Evolutionary conservation across 306 rosid species (phyloP), one percentile per base, ranked within the genome.

Genomic region (Amphicarpaea edgeworthii): DNA sequence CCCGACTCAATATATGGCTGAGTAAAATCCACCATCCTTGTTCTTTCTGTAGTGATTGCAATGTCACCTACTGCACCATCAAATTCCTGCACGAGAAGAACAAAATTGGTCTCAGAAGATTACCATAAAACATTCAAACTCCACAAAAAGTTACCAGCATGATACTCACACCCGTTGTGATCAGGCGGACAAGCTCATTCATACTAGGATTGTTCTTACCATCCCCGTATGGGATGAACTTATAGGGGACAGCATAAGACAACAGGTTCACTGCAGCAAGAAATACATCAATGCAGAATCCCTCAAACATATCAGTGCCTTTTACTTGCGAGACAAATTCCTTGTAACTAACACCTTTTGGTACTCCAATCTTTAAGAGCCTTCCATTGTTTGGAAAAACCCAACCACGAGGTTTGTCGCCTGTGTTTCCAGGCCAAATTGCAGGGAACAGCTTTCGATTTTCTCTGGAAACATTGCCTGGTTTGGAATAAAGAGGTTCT

Each of bases 1-100:
- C 99, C 99, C 57, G 99, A 92, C 85, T 93, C 99, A 8, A 92
- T 67, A 62, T 71, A 96, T 55, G 99, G 99, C 82, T 96, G 98
- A 28, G 98, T 90, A 83, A 96, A 96, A 84, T 96, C 99, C 23
- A 76, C 99, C 90, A 92, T 77, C 82, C 69, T 90, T 60, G 98
- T 96, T 82, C 99, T 82, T 61, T 85, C 68, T 9, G 98, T 96
- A 54, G 87, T 88, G 32, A 96, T 96, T 23, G 99, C 87, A 78
- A 96, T 86, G 87, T 92, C 98, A 42, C 99, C 98, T 41, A 93
- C 85, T 11, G 91, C 98, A 58, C 88, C 98, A 70, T 96, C 99
- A 84, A 47, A 93, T 20, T 73, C 87, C 99, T 92, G 77, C 9
- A 78, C n/a, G 34, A 61, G 51, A 77, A 82, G 51, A 79, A 84